These are phyloP conservation scores for Mucor sp. DNA, from an alignment of 371 early-diverging fungal genomes.

Conservation along the genomic window DNA sequence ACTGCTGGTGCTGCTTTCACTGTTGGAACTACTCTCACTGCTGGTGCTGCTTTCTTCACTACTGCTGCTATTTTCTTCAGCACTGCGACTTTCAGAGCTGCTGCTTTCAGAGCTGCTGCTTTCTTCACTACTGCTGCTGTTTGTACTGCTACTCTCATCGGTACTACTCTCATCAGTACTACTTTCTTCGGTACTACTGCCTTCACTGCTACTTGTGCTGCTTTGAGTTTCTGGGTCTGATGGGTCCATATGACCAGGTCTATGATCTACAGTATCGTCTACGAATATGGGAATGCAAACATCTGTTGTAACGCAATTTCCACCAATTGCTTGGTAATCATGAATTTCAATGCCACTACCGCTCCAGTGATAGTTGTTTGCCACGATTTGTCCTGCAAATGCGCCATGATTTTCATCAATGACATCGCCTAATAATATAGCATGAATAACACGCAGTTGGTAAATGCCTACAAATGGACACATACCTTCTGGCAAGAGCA, in stretches of 20 bases:
- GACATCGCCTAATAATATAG: not conserved
- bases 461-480: not conserved
- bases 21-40: not conserved
- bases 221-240: not conserved
- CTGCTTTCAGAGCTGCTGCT: not conserved
- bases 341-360: conserved; percentile 14
- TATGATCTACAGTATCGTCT: not conserved
- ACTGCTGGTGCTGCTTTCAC: not conserved
- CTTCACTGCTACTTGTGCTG: not conserved
- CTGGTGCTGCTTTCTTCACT: no score
- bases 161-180: not conserved
- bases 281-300: conserved; percentile 20
- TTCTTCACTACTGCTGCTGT: not conserved
- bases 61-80: not conserved
- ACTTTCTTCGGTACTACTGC: not conserved
- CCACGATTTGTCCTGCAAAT: conserved; percentile 28
- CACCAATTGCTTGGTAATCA: conserved; percentile 16
- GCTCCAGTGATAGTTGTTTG: conserved; percentile 19
- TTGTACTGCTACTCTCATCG: no score
- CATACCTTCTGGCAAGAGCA: conserved; percentile 28
- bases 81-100: not conserved
- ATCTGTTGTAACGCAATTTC: not conserved
- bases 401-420: conserved; percentile 18
- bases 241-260: not conserved
- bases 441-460: not conserved